phyloP scores from a whole-genome alignment of 129 eudicot species.

The Flaveria brownii region DNA sequence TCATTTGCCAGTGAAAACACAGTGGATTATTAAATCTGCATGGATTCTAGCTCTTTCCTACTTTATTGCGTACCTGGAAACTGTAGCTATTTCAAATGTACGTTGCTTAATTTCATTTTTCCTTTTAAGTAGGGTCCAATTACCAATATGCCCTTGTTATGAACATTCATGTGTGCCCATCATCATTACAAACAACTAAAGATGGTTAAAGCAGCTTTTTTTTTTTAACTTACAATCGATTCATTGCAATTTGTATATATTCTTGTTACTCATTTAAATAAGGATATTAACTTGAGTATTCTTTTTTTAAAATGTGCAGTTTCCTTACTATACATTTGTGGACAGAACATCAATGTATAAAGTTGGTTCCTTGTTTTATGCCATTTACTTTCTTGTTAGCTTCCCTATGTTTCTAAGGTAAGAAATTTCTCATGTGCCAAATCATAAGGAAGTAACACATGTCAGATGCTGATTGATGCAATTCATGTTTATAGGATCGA shows the following conservation, averaged over 20 bases:
- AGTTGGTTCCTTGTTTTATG: slow-evolving; percentile 93
- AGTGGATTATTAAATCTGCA: slow-evolving; percentile 68
- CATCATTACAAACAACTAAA: neutral
- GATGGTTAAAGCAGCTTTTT: neutral
- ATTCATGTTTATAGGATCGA: slow-evolving; percentile 58
- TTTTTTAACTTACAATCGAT: neutral
- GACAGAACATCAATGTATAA: slow-evolving; percentile 90
- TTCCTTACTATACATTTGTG: slow-evolving; percentile 90
- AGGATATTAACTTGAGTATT: neutral
- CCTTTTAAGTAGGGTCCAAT: neutral
- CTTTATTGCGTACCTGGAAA: slow-evolving; percentile 85
- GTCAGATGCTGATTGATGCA: slow-evolving; percentile 21
- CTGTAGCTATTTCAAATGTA: slow-evolving; percentile 89
- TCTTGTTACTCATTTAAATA: neutral
- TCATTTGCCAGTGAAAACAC: slow-evolving; percentile 63
- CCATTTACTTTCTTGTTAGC: slow-evolving; percentile 91
- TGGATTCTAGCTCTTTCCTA: slow-evolving; percentile 86
- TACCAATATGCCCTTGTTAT: neutral
- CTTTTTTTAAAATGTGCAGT: slow-evolving; percentile 58
- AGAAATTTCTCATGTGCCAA: slow-evolving; percentile 15
- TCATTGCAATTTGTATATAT: neutral
- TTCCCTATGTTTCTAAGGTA: slow-evolving; percentile 98
- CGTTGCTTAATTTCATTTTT: slow-evolving; percentile 22
- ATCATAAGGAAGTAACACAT: neutral
- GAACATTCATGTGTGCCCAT: neutral